Percentiles rank a stretch among this genome's conserved stretches.
Evolutionary conservation across 2,329 filamentous ascomycete genomes (phyloP).

Genomic region (Alternaria angustiovoidea): DNA sequence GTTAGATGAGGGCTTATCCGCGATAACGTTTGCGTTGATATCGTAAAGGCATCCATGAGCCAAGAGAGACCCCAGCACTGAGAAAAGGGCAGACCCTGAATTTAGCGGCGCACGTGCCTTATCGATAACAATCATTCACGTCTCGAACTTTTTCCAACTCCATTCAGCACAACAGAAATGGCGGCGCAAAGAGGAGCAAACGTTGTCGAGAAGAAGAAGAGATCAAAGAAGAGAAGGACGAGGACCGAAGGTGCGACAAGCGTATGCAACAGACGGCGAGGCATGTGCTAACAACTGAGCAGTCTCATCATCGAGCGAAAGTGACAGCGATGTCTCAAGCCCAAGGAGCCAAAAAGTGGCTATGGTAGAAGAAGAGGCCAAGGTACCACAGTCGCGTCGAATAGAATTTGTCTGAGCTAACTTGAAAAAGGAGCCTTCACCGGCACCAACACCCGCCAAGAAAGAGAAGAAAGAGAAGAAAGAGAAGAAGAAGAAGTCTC

Average conservation of each 20-base stretch:
- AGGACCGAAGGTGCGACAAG: constrained; percentile 36
- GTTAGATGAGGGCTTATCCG: neutral
- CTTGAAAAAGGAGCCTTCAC: constrained; percentile 8
- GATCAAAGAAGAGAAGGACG: constrained; percentile 41
- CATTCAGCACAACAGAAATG: constrained; percentile 26
- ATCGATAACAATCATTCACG: constrained; percentile 35
- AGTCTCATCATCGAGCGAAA: constrained; percentile 44
- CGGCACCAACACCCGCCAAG: constrained; percentile 14
- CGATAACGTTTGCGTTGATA: neutral
- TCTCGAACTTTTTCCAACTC: constrained; percentile 27
- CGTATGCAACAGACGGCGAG: neutral
- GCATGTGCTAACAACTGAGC: constrained; percentile 19
- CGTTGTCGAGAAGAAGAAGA: constrained; percentile 34
- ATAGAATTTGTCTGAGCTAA: neutral
- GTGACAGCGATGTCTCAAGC: constrained; percentile 39
- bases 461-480: constrained; percentile 26
- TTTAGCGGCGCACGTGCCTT: constrained; percentile 18
- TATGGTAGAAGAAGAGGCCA: constrained; percentile 4
- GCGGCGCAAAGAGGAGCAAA: constrained; percentile 28
- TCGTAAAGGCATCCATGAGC: neutral
- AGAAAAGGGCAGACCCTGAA: constrained; percentile 8
- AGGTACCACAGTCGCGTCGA: neutral
- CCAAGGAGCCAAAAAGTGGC: constrained; percentile 20
- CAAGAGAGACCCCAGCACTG: neutral
- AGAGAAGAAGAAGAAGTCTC: constrained; percentile 20